Conservation (phyloP, 2,329 filamentous ascomycete species). For the Curvularia sp. region DNA sequence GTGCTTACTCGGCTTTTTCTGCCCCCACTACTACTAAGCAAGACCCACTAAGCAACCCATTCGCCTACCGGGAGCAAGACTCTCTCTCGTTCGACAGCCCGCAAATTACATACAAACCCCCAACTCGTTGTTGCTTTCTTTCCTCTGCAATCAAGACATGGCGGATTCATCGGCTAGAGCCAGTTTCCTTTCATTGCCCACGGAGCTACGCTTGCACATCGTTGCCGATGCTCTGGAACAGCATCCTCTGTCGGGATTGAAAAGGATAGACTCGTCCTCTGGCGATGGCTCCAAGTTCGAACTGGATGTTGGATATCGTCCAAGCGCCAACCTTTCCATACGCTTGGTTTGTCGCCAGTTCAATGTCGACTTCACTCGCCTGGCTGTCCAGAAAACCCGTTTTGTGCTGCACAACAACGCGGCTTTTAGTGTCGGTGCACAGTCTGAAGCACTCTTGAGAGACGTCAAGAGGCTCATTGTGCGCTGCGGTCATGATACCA, state of each 20-base stretch:
- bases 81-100: background rate
- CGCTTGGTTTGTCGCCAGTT: conserved; percentile 52
- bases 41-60: background rate
- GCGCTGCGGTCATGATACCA: conserved; percentile 35
- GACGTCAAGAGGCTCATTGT: conserved; percentile 44
- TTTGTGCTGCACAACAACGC: conserved; percentile 41
- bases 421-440: conserved; percentile 21
- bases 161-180: background rate
- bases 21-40: background rate
- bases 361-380: conserved; percentile 43
- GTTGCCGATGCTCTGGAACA: conserved; percentile 35
- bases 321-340: conserved; percentile 37
- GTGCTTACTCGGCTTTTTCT: background rate
- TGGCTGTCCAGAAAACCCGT: conserved; percentile 47
- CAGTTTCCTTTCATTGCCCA: conserved; percentile 43
- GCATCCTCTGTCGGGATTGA: background rate
- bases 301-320: background rate
- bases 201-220: conserved; percentile 49
- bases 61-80: background rate
- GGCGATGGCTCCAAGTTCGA: background rate
- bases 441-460: conserved; percentile 29
- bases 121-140: background rate
- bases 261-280: background rate
- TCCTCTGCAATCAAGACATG: background rate
- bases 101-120: background rate